Base-by-base conservation (phyloP, 2,329 filamentous ascomycete species). In the Zalaria obscura region DNA sequence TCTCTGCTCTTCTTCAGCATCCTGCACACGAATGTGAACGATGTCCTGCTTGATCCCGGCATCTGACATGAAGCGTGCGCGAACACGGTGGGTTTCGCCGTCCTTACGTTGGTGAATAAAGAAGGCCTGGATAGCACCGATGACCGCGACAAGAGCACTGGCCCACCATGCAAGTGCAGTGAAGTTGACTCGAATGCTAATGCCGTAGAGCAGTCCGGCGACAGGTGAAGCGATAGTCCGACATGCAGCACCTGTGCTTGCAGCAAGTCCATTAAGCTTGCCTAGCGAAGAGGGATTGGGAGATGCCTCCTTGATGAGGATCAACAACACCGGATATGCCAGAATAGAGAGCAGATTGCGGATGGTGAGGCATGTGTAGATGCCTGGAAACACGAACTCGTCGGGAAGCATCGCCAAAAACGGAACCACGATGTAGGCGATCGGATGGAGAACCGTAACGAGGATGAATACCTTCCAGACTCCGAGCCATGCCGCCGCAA, bases 281-380 rank as follows among this genome's bases (percentile, higher is more conserved):
- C 80, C 80, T 10, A 85, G 66, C 4, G 75, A 70, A 1, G 68
- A 69, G 3, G 74, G 65, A 4, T 73, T 70, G 0, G 79, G 78
- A 3, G 76, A 75, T 1, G 80, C 77, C 60, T 84, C 77, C 57
- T 85, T 85, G 52, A 85, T 70, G 41, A 85, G 65, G 45, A 85
- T 83, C 26, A 85, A 66, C 1, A 80, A 68, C 5, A 81, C 70
- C 0, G 80, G 80, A 32, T 79, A 81, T 25, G 73, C 75, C 31
- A 84, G 67, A 48, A 84, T 82, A 5, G 77, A 78, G 42, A 78
- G 74, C 42, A 82, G 63, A 49, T 80, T 82, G 47, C 81, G 76
- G 43, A 83, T 60, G 2, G 73, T 62, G 29, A 85, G 63, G 35
- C 76, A 78, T n/a, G 66, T 57, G 55, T 83, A 84, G 26, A 85